Evolutionary conservation across 2,329 filamentous ascomycete genomes (phyloP).

Genomic region (Chaetomiaceae sp.): DNA sequence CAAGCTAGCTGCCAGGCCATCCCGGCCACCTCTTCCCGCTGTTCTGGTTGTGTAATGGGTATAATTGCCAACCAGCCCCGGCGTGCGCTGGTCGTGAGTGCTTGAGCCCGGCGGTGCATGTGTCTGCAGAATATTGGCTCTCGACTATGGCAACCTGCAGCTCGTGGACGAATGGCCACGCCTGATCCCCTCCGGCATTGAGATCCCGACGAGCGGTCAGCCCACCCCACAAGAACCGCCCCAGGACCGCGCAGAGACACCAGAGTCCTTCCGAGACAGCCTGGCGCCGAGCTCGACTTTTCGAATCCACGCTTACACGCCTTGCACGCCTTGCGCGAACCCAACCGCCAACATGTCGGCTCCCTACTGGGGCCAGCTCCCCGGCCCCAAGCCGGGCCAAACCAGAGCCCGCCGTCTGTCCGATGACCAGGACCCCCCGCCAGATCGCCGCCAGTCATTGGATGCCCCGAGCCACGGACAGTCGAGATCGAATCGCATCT

Average conservation of each 20-base stretch:
- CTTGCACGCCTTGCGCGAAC: constrained; percentile 14
- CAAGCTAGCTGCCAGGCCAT: not conserved
- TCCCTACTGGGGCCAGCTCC: constrained; percentile 57
- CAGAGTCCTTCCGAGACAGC: not conserved
- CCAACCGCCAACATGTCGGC: constrained; percentile 39
- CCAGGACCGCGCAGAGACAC: not conserved
- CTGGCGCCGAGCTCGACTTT: constrained; percentile 11
- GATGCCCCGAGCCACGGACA: constrained; percentile 36
- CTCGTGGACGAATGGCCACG: constrained; percentile 23
- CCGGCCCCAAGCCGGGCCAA: constrained; percentile 40
- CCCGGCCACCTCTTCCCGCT: constrained; percentile 12
- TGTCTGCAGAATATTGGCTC: constrained; percentile 44
- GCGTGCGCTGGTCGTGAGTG: constrained; percentile 15
- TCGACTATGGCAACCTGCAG: constrained; percentile 14
- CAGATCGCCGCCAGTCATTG: constrained; percentile 33
- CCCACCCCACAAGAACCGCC: constrained; percentile 16
- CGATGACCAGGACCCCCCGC: constrained; percentile 32
- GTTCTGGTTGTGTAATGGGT: not conserved
- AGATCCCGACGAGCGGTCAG: constrained; percentile 14
- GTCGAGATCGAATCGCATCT: constrained; percentile 47
- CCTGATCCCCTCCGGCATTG: constrained; percentile 1
- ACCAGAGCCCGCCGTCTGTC: constrained; percentile 38
- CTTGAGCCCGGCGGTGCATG: constrained; percentile 34
- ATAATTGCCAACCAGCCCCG: constrained; percentile 17
- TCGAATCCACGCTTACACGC: constrained; percentile 15